Percentiles rank a stretch among this genome's conserved stretches.
Evolutionary conservation across 2,329 filamentous ascomycete species (phyloP).

Genomic region (Penicillium concentricum): DNA sequence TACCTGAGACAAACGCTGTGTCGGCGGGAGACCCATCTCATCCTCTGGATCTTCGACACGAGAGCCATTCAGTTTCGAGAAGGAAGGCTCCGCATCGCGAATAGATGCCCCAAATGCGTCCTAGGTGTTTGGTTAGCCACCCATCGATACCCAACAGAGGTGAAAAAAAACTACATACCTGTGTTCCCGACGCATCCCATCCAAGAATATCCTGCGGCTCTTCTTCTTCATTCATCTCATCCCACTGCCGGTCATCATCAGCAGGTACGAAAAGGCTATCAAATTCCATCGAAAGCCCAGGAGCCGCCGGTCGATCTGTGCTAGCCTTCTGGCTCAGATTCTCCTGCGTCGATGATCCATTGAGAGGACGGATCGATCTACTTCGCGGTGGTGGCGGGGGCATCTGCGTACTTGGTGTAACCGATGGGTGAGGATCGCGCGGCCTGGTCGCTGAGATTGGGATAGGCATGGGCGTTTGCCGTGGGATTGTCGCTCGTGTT

Average conservation of each 20-base stretch:
- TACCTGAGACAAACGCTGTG: slow-evolving; percentile 51
- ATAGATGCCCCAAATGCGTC: slow-evolving; percentile 34
- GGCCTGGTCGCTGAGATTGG: slow-evolving; percentile 15
- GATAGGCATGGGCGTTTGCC: slow-evolving; percentile 36
- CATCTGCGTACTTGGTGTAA: slow-evolving; percentile 25
- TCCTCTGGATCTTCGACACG: slow-evolving; percentile 22
- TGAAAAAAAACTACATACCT: slow-evolving; percentile 9
- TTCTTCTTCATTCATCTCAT: slow-evolving; percentile 55
- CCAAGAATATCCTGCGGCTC: slow-evolving; percentile 61
- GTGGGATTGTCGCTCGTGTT: slow-evolving; percentile 40
- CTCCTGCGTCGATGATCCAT: slow-evolving; percentile 30
- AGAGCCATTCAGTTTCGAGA: slow-evolving; percentile 15
- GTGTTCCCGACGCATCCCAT: slow-evolving; percentile 58
- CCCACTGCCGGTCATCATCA: slow-evolving; percentile 62
- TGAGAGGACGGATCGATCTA: slow-evolving; percentile 34
- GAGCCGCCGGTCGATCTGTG: slow-evolving; percentile 30
- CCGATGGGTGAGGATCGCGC: slow-evolving; percentile 6
- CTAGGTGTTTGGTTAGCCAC: slow-evolving; percentile 1
- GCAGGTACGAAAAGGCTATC: slow-evolving; percentile 62
- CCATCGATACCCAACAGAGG: no score
- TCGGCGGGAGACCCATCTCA: slow-evolving; percentile 46
- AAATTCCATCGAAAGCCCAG: slow-evolving; percentile 39
- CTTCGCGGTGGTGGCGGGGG: slow-evolving; percentile 29
- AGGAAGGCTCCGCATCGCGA: slow-evolving; percentile 35
- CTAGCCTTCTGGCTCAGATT: slow-evolving; percentile 20